These are phyloP conservation scores for Coemansia sp. DNA, from an alignment of 371 early-diverging fungal species.

Conservation along the genomic window DNA sequence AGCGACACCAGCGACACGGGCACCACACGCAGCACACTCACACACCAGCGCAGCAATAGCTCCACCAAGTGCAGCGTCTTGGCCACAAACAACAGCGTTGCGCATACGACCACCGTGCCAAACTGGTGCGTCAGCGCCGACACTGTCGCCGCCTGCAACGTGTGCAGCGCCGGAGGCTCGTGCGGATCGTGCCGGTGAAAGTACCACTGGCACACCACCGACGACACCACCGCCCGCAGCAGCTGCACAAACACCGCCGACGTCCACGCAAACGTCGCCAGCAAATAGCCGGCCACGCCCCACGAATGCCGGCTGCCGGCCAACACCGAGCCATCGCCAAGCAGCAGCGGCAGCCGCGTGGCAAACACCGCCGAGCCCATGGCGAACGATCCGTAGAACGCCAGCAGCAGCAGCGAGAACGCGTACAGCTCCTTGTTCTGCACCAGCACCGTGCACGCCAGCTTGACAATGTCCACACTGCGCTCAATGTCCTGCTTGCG, in stretches of 20 bases:
- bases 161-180: slow-evolving; percentile 37
- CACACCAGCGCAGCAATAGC: slow-evolving; percentile 32
- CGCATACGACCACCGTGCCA: slow-evolving; percentile 44
- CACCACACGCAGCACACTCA: slow-evolving; percentile 28
- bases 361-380: slow-evolving; percentile 31
- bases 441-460: slow-evolving; percentile 32
- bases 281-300: slow-evolving; percentile 25
- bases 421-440: slow-evolving; percentile 38
- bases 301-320: slow-evolving; percentile 3
- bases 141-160: slow-evolving; percentile 40
- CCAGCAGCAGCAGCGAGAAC: slow-evolving; percentile 37
- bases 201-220: slow-evolving; percentile 50
- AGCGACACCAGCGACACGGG: slow-evolving; percentile 36
- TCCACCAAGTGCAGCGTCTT: slow-evolving; percentile 31
- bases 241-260: slow-evolving; percentile 46
- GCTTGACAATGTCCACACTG: slow-evolving; percentile 29
- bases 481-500: slow-evolving; percentile 36
- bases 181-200: slow-evolving; percentile 49
- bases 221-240: slow-evolving; percentile 32
- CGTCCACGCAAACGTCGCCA: slow-evolving; percentile 33
- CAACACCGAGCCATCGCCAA: neutral
- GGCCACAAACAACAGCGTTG: slow-evolving; percentile 34
- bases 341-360: slow-evolving; percentile 24
- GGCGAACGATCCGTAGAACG: slow-evolving; percentile 31
- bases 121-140: slow-evolving; percentile 45